Base-by-base conservation (phyloP, 139 green algal genomes). In the Pycnococcus provasolii region DNA sequence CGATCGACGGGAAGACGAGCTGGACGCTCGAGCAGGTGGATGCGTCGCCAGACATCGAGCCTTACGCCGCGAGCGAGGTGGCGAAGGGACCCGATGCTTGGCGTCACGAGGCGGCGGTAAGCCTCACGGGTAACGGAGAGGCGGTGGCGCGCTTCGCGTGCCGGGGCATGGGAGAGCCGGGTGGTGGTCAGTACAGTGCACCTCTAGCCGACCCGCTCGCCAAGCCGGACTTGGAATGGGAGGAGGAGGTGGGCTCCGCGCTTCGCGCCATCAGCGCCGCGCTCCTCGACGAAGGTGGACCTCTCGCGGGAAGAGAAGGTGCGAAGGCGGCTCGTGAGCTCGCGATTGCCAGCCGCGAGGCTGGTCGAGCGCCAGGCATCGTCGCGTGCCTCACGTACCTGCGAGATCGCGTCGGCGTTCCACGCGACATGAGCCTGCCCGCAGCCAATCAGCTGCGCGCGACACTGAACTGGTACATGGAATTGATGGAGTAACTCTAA, bases 381-480 rank as follows among this genome's bases (percentile, higher is more conserved):
- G 26, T 26, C 26, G 26, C 26, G 15, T 71, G 65, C n/a, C 9
- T 71, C 15, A 41, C 9, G 1, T 71, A 71, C 39, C 37, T 71
- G 39, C n/a, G 65, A 11, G 65, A 71, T 47, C 62, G 69, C 37
- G 70, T 84, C 4, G 72, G 76, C 7, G 78, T 83, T 42, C 78
- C 78, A 1, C 45, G 76, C 15, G 78, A 83, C 55, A 75, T 83
- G 59, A 68, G 53, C 6, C 74, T 76, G 41, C 70, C 73, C 11
- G 77, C 77, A 4, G 77, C 72, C 43, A 66, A 70, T 61, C 64
- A 77, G 48, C 47, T 83, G 53, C 68, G 76, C 11, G 76, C 72
- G 3, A 67, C 77, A 54, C 69, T 82, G 40, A 71, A 82, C 48
- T 66, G 55, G 13, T 6, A 26, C 41, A 75, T 75, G 3, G 54